Evolutionary conservation across 169 alveolate species (phyloP), one percentile per base, ranked within the genome.

Genomic region (Neospora caninum): DNA sequence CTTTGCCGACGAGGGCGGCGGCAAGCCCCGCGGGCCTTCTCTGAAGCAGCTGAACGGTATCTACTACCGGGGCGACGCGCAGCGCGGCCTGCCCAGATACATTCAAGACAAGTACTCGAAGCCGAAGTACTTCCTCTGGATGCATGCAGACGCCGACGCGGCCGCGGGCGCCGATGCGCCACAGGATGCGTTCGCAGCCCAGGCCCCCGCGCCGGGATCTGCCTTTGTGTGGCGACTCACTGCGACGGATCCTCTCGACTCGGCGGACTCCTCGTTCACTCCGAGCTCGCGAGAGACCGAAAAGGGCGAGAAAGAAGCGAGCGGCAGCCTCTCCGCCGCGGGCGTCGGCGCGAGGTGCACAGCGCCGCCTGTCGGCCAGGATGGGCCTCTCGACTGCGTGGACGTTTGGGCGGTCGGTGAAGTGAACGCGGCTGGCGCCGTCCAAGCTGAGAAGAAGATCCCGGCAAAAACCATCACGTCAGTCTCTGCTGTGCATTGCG

Each of bases 31-130:
- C 16, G 49, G 27, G 9, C 45, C 84, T 9, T 31, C 84, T 18
- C 84, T 13, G 84, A 1, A 22, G 38, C 84, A 73, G 84, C 84
- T 92, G 73, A 83, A 92, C 88, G 94, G 94, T 22, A n/a, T 92
- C 67, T 92, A 49, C 88, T 43, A 80, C 67, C 38, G 94, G 34
- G 94, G 92, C 25, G 94, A 92, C 78, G 88, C 94, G 31, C 87
- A 92, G 86, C 83, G 94, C 38, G 69, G 92, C 45, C 13, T 64
- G 45, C 92, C 94, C 10, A 73, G 94, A 13, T 92, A 80, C 73
- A 43, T 92, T 43, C 94, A 92, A 67, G 94, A 92, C 80, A 82
- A 82, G 64, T 70, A 80, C 36, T 1, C 45, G 13, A 4, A 73
- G n/a, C 45, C 84, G 25, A 31, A 31, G 84, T 89, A 92, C 87